phyloP scores from a whole-genome alignment of 2,329 filamentous ascomycete species.

The Cladosporium austrohemisphaericum region DNA sequence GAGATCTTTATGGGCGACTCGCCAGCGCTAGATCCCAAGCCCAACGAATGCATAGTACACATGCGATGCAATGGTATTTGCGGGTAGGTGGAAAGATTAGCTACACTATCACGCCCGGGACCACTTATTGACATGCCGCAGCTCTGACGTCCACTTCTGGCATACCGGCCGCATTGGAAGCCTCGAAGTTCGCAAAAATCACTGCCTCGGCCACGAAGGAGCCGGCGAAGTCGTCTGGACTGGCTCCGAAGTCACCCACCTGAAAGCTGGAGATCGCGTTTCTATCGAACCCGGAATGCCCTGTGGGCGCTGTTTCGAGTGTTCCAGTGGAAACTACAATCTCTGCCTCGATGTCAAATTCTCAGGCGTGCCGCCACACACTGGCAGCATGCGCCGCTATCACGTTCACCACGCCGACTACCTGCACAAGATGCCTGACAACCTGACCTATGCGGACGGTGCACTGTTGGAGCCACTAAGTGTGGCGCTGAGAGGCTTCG shows the following conservation, averaged over 20 bases:
- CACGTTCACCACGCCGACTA: slow-evolving; percentile 79
- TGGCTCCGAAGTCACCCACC: slow-evolving; percentile 53
- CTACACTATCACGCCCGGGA: no score
- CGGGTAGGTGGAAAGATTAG: slow-evolving; percentile 18
- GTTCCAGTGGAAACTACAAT: slow-evolving; percentile 81
- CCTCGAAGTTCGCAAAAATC: slow-evolving; percentile 59
- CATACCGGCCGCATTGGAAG: slow-evolving; percentile 56
- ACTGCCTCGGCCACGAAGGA: slow-evolving; percentile 67
- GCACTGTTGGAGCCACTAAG: slow-evolving; percentile 70
- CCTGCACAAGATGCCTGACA: slow-evolving; percentile 80
- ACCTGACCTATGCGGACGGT: slow-evolving; percentile 75
- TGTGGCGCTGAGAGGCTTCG: slow-evolving; percentile 47
- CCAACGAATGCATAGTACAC: slow-evolving; percentile 28
- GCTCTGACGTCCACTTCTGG: slow-evolving; percentile 31
- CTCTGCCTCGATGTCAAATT: slow-evolving; percentile 83
- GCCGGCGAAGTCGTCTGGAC: slow-evolving; percentile 60
- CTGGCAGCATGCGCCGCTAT: slow-evolving; percentile 68
- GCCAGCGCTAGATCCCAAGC: slow-evolving; percentile 23
- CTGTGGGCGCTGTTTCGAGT: slow-evolving; percentile 58
- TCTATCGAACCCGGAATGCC: slow-evolving; percentile 65
- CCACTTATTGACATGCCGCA: neutral
- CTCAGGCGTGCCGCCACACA: slow-evolving; percentile 81
- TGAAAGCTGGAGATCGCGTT: slow-evolving; percentile 62
- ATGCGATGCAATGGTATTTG: slow-evolving; percentile 31
- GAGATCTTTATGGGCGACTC: slow-evolving; percentile 29